These are phyloP conservation scores for Colletotrichum sidae DNA, from an alignment of 2,329 filamentous ascomycete species.

Conservation along the genomic window DNA sequence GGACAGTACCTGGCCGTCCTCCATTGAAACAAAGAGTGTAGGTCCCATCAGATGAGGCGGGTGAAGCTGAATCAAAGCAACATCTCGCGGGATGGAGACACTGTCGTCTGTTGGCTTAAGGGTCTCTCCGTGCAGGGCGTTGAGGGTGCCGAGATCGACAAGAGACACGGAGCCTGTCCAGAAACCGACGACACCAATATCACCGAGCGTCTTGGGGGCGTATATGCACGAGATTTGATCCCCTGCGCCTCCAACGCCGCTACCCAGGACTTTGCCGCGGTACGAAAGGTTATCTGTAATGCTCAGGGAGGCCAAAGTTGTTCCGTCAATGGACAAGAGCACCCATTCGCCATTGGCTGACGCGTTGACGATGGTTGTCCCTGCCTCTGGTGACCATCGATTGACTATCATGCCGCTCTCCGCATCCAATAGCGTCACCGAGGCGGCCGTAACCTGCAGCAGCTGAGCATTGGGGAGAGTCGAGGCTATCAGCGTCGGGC, in stretches of 20 bases:
- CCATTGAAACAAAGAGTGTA: constrained; percentile 89
- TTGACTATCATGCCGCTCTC: constrained; percentile 35
- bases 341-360: constrained; percentile 78
- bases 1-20: constrained; percentile 90
- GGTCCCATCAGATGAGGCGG: constrained; percentile 68
- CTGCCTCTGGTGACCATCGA: constrained; percentile 44
- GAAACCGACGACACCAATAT: constrained; percentile 84
- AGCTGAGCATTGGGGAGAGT: constrained; percentile 53
- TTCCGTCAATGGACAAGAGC: constrained; percentile 81
- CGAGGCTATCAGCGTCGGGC: constrained; percentile 78
- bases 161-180: constrained; percentile 88
- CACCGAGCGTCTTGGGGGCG: constrained; percentile 71
- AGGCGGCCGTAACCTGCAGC: constrained; percentile 32
- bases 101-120: constrained; percentile 72
- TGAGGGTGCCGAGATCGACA: constrained; percentile 74
- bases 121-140: constrained; percentile 72
- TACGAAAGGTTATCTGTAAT: constrained; percentile 68
- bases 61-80: constrained; percentile 83
- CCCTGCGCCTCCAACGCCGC: constrained; percentile 49
- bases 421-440: constrained; percentile 29
- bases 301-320: constrained; percentile 76
- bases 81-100: constrained; percentile 83
- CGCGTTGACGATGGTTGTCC: constrained; percentile 78
- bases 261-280: constrained; percentile 69
- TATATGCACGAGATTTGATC: constrained; percentile 90